Percentiles rank a stretch among this genome's conserved stretches.
Evolutionary conservation across 345 rosid genomes (phyloP).

Genomic region (Brassica juncea): DNA sequence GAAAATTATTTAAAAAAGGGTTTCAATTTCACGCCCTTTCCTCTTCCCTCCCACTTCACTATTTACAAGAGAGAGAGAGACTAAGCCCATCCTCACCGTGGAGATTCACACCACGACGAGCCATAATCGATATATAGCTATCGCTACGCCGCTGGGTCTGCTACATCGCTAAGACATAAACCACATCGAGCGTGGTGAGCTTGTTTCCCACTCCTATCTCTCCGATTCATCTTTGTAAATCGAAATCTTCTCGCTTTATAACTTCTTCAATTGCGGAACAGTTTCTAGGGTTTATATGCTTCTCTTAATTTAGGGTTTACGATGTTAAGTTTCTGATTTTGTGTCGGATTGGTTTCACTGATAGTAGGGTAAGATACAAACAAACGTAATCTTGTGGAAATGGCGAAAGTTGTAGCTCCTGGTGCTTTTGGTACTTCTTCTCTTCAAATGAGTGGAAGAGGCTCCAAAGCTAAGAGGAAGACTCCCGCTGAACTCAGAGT

Average conservation of each 20-base stretch:
- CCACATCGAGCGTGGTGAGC: constrained; percentile 19
- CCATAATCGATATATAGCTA: background rate
- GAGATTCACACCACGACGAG: constrained; percentile 24
- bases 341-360: background rate
- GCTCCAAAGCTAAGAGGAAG: constrained; percentile 61
- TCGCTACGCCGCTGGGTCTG: constrained; percentile 10
- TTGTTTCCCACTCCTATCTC: background rate
- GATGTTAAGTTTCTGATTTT: background rate
- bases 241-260: background rate
- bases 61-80: background rate
- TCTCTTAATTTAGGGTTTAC: background rate
- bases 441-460: constrained; percentile 51
- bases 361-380: constrained; percentile 19
- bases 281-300: constrained; percentile 8
- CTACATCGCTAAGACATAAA: constrained; percentile 17
- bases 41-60: constrained; percentile 35
- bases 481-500: constrained; percentile 90
- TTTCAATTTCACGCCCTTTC: constrained; percentile 16
- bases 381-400: constrained; percentile 18
- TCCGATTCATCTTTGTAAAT: constrained; percentile 11
- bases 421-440: constrained; percentile 48
- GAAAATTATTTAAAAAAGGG: background rate
- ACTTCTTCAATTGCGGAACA: background rate
- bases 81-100: constrained; percentile 11
- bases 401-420: constrained; percentile 74